Conservation (phyloP, 768 basidiomycete genomes). For the Termitomyces sp. region DNA sequence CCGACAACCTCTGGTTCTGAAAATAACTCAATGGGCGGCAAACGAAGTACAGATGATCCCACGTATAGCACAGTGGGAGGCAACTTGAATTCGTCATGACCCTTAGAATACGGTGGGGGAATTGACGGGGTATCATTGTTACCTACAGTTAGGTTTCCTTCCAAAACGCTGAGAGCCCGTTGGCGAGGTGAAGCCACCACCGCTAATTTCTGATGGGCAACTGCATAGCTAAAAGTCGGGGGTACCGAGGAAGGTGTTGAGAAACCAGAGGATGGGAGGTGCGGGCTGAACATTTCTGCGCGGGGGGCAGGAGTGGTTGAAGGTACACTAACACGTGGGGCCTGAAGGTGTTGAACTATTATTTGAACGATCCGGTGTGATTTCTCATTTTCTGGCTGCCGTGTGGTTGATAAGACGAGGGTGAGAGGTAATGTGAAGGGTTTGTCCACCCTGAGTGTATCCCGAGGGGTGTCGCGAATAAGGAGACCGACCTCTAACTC, state of each 20-base stretch:
- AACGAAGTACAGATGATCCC: constrained; percentile 48
- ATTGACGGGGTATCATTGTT: constrained; percentile 22
- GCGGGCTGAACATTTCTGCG: constrained; percentile 29
- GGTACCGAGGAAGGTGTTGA: constrained; percentile 49
- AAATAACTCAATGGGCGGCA: constrained; percentile 42
- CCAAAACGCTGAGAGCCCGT: constrained; percentile 13
- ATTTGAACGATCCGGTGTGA: constrained; percentile 43
- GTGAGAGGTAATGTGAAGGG: constrained; percentile 59
- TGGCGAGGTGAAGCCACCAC: constrained; percentile 41
- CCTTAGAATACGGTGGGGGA: constrained; percentile 47
- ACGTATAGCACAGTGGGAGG: constrained; percentile 38
- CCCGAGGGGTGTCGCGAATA: constrained; percentile 45
- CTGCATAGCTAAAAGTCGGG: constrained; percentile 47
- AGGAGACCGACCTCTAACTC: constrained; percentile 60
- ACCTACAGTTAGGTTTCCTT: constrained; percentile 12
- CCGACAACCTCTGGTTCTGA: constrained; percentile 15
- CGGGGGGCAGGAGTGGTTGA: constrained; percentile 17
- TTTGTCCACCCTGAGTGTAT: constrained; percentile 44
- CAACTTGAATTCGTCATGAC: constrained; percentile 31
- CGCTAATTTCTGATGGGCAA: constrained; percentile 49
- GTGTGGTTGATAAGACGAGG: constrained; percentile 45
- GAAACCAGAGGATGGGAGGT: constrained; percentile 46
- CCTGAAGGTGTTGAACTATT: constrained; percentile 65
- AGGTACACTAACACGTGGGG: constrained; percentile 27
- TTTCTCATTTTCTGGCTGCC: constrained; percentile 31